Percentiles rank a stretch among this genome's conserved stretches.
Conservation (phyloP, 1,139 yeast species). For the Yamadazyma trypodendri region DNA sequence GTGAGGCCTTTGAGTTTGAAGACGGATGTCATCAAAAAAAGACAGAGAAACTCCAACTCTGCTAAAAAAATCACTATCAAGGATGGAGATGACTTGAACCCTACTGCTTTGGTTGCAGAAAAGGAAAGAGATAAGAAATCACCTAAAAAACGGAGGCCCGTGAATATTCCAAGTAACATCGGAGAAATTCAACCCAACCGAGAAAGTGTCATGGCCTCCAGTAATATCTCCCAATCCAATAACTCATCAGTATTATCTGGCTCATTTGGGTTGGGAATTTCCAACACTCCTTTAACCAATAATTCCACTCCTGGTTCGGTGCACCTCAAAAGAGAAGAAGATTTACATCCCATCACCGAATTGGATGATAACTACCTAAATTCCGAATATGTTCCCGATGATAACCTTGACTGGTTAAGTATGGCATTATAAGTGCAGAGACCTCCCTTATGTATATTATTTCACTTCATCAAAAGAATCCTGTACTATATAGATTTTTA, state of each 20-base stretch:
- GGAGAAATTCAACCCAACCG: neutral
- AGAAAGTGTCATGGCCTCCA: neutral
- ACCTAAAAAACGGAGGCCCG: conserved; percentile 16
- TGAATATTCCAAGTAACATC: conserved; percentile 9
- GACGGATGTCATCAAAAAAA: conserved; percentile 57
- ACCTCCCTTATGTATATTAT: conserved; percentile 1
- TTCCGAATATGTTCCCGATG: conserved; percentile 18
- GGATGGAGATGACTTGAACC: conserved; percentile 42
- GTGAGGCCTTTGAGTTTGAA: conserved; percentile 56
- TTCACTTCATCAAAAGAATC: neutral
- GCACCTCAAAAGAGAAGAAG: conserved; percentile 13
- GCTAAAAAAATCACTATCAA: conserved; percentile 13
- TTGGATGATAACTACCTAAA: conserved; percentile 16
- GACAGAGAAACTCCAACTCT: conserved; percentile 24
- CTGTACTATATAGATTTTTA: conserved; percentile 3
- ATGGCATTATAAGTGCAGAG: conserved; percentile 26
- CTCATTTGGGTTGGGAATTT: conserved; percentile 14
- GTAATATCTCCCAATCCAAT: conserved; percentile 5
- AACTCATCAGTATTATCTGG: conserved; percentile 9
- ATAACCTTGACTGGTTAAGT: conserved; percentile 41
- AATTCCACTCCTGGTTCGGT: conserved; percentile 13
- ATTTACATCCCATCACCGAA: conserved; percentile 19
- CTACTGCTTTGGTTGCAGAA: conserved; percentile 22
- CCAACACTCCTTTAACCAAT: conserved; percentile 10
- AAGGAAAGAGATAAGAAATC: conserved; percentile 13